Percentiles rank a stretch among this genome's conserved stretches.
Evolutionary conservation across 176 grass and related monocot species (phyloP).

Genomic region (Secale cereale): DNA sequence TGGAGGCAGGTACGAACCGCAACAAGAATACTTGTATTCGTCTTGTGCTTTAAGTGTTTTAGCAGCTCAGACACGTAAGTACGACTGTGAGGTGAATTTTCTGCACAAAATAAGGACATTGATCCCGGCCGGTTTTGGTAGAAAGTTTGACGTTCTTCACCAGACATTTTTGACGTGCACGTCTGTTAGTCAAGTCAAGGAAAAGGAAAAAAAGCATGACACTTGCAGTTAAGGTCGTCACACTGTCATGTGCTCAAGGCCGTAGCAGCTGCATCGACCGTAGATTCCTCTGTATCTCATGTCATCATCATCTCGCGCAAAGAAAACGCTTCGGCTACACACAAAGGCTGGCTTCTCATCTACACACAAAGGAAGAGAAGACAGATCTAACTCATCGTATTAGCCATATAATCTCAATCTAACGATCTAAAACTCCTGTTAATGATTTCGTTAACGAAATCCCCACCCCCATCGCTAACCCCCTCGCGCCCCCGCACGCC

Average conservation of each 20-base stretch:
- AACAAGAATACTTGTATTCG: not conserved
- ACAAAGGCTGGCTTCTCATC: not conserved
- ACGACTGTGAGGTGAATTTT: not conserved
- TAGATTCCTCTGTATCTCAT: not conserved
- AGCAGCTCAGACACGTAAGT: not conserved
- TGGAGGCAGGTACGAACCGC: not conserved
- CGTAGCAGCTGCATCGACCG: not conserved
- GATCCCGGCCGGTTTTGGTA: not conserved
- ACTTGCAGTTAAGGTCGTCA: not conserved
- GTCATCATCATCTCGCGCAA: not conserved
- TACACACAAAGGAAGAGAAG: no score
- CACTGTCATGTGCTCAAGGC: not conserved
- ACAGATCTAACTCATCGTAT: no score
- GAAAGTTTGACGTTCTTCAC: not conserved
- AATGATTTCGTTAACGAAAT: no score
- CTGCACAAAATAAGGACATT: not conserved
- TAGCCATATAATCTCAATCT: no score
- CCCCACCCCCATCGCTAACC: no score
- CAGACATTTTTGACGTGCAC: not conserved
- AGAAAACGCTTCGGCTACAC: slow-evolving; percentile 14
- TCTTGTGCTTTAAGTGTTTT: not conserved
- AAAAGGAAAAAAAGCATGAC: not conserved
- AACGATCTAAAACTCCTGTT: no score
- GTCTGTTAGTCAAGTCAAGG: no score
- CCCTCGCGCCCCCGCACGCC: no score